These are phyloP conservation scores for Ophiostoma himal-ulmi DNA, from an alignment of 2,329 filamentous ascomycete species.

Conservation along the genomic window DNA sequence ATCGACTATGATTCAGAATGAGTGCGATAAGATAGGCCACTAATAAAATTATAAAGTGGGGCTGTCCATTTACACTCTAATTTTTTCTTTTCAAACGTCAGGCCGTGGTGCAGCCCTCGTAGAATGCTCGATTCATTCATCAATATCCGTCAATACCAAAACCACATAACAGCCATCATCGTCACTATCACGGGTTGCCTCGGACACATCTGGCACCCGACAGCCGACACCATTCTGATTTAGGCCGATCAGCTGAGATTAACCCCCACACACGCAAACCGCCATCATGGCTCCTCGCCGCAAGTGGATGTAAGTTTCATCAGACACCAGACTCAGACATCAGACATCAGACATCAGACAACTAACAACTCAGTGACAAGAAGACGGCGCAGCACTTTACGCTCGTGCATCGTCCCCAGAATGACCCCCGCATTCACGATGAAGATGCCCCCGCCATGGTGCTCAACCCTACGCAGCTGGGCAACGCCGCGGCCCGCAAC, in stretches of 20 bases:
- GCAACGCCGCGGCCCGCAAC: conserved; percentile 34
- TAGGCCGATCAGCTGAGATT: neutral
- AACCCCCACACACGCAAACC: neutral
- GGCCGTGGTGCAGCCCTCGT: conserved; percentile 6
- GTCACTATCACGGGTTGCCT: neutral
- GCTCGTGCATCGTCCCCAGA: conserved; percentile 91
- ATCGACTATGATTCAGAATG: conserved; percentile 18
- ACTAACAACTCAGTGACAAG: conserved; percentile 55
- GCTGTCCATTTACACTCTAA: neutral
- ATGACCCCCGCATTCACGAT: conserved; percentile 96
- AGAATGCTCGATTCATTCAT: neutral
- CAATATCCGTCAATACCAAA: neutral
- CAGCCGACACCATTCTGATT: neutral
- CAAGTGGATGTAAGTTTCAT: conserved; percentile 36
- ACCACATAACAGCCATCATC: neutral
- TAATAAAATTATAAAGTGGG: conserved; percentile 20
- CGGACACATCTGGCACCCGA: neutral
- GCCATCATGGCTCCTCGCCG: conserved; percentile 24
- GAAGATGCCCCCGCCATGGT: conserved; percentile 82
- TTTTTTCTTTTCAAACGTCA: conserved; percentile 14
- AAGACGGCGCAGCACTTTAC: conserved; percentile 89
- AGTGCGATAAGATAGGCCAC: conserved; percentile 22
- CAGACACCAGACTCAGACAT: neutral
- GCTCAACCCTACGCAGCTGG: conserved; percentile 60
- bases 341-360: neutral